Conservation (phyloP, 2,329 filamentous ascomycete genomes). For the Botrytis porri region DNA sequence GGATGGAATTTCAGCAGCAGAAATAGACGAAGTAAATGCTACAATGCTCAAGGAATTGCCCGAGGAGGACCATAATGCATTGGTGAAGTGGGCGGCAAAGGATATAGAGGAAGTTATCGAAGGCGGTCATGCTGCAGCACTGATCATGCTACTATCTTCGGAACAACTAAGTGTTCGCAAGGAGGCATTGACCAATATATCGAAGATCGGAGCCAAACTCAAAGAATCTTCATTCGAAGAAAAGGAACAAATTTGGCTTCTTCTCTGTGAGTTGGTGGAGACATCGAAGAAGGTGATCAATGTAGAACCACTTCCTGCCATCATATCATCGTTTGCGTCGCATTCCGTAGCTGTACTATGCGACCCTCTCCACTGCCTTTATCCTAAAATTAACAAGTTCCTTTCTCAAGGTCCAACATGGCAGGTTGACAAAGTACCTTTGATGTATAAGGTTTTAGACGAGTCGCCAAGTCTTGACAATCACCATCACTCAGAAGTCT, state of each 20-base stretch:
- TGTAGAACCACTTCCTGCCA: slow-evolving; percentile 62
- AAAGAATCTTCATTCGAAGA: slow-evolving; percentile 71
- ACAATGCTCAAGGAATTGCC: slow-evolving; percentile 23
- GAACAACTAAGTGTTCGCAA: slow-evolving; percentile 71
- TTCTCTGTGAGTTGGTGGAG: slow-evolving; percentile 77
- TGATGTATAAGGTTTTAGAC: slow-evolving; percentile 61
- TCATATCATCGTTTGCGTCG: slow-evolving; percentile 72
- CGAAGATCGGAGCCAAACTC: slow-evolving; percentile 61
- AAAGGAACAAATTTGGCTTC: slow-evolving; percentile 72
- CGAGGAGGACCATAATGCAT: slow-evolving; percentile 47
- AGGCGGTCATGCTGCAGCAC: slow-evolving; percentile 65
- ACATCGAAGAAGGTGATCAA: slow-evolving; percentile 59
- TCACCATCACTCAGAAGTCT: slow-evolving; percentile 66
- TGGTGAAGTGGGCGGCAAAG: slow-evolving; percentile 69
- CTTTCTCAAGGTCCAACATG: slow-evolving; percentile 75
- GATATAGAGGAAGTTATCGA: slow-evolving; percentile 76
- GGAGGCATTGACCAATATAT: slow-evolving; percentile 69
- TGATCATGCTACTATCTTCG: slow-evolving; percentile 76
- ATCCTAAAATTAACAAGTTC: slow-evolving; percentile 82
- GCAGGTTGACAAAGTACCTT: slow-evolving; percentile 68
- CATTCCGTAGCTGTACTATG: slow-evolving; percentile 67
- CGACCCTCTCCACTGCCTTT: slow-evolving; percentile 77
- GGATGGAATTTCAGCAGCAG: slow-evolving; percentile 20
- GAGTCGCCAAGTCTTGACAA: slow-evolving; percentile 71
- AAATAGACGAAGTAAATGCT: slow-evolving; percentile 24